Percentiles rank a stretch among this genome's conserved stretches.
Evolutionary conservation across 1,284 basidiomycete species (phyloP).

Genomic region (Moesziomyces aphidis): DNA sequence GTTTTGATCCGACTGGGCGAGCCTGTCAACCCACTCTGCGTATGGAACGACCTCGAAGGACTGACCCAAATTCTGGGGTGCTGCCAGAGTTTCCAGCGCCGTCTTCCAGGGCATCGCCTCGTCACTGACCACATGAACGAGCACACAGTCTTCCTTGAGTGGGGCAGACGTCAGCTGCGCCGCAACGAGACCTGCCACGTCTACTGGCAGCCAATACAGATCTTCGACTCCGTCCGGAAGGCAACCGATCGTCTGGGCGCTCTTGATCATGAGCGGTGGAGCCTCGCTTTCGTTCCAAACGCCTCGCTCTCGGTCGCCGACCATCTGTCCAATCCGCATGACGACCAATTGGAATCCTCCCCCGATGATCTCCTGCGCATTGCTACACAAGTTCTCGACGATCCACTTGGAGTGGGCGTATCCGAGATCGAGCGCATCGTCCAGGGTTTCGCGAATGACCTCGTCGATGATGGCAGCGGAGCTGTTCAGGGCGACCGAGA

Average conservation of each 20-base stretch:
- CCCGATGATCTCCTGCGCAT: constrained; percentile 62
- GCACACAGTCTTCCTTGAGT: constrained; percentile 4
- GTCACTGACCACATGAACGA: constrained; percentile 39
- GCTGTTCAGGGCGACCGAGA: constrained; percentile 70
- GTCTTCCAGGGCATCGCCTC: constrained; percentile 68
- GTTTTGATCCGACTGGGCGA: constrained; percentile 70
- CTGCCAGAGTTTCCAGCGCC: constrained; percentile 75
- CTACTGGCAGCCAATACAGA: constrained; percentile 74
- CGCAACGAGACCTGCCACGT: constrained; percentile 73
- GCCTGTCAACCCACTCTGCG: constrained; percentile 72
- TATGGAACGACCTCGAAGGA: constrained; percentile 80
- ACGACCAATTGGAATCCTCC: constrained; percentile 36
- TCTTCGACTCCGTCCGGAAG: constrained; percentile 71
- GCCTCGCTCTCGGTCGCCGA: constrained; percentile 72
- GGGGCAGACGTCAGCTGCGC: constrained; percentile 70
- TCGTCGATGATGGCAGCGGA: constrained; percentile 68
- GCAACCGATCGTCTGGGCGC: constrained; percentile 70
- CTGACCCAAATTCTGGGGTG: constrained; percentile 73
- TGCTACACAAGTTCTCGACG: constrained; percentile 73
- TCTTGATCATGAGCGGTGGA: constrained; percentile 68
- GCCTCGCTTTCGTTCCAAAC: constrained; percentile 76
- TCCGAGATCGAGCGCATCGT: constrained; percentile 71
- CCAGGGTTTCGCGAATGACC: constrained; percentile 68
- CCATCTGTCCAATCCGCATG: constrained; percentile 71
- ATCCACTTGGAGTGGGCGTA: constrained; percentile 76